phyloP scores from a whole-genome alignment of 129 eudicot genomes.

The Rutidosis leptorrhynchoides region DNA sequence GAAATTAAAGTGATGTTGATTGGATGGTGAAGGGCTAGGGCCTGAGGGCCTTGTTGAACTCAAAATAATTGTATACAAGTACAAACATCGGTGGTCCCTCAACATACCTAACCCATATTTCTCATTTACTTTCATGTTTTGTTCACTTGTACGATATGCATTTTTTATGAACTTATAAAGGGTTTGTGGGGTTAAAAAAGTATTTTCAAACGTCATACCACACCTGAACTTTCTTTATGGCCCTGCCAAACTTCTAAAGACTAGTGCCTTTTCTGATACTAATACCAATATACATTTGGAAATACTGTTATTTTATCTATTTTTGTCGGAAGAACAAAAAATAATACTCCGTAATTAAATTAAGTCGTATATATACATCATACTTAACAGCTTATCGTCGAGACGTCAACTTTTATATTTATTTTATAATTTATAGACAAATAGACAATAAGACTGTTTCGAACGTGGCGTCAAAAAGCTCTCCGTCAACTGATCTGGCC shows the following conservation, averaged over 20 bases:
- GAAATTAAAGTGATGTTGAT: not conserved
- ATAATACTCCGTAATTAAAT: no score
- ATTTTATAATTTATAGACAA: no score
- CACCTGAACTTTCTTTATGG: constrained; percentile 33
- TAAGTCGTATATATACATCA: no score
- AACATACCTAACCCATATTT: constrained; percentile 31
- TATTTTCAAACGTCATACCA: constrained; percentile 33
- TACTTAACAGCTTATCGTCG: no score
- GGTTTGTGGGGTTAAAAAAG: constrained; percentile 27
- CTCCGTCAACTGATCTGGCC: no score
- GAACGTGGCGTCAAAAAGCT: no score
- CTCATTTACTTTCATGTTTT: constrained; percentile 8
- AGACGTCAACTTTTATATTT: no score
- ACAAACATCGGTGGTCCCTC: constrained; percentile 39
- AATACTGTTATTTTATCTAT: no score
- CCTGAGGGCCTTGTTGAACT: constrained; percentile 37
- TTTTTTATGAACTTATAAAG: constrained; percentile 12
- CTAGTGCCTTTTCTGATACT: constrained; percentile 19
- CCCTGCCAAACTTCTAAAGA: constrained; percentile 39
- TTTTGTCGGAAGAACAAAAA: no score
- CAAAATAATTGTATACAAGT: constrained; percentile 64
- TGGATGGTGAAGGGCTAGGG: not conserved
- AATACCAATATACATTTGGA: not conserved
- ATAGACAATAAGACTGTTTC: no score
- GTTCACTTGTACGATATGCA: constrained; percentile 18